phyloP scores from a whole-genome alignment of 306 rosid genomes.

The Acacia crassicarpa region DNA sequence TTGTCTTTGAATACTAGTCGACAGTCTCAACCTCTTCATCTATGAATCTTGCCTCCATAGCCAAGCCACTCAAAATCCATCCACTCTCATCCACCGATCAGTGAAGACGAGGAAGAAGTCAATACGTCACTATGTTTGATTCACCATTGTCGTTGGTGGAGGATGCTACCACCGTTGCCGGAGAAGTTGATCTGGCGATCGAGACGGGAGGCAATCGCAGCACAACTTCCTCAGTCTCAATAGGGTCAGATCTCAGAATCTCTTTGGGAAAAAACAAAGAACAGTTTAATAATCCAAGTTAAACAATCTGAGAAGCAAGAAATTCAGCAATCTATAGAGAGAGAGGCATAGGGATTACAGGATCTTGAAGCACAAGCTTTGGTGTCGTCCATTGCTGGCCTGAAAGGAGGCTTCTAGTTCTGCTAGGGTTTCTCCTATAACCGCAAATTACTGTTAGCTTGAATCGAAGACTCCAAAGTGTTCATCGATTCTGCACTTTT shows the following conservation, averaged over 20 bases:
- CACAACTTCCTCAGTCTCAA: constrained; percentile 88
- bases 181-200: constrained; percentile 26
- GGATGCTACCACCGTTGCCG: not conserved
- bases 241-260: constrained; percentile 86
- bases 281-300: not conserved
- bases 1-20: no score
- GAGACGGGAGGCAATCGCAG: constrained; percentile 70
- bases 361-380: constrained; percentile 91
- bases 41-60: no score
- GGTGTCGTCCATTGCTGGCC: constrained; percentile 84
- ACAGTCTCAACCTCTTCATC: no score
- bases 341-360: constrained; percentile 42
- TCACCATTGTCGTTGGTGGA: no score
- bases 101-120: no score
- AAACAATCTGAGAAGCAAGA: not conserved
- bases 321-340: not conserved
- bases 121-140: no score
- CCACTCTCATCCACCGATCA: no score
- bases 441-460: constrained; percentile 26
- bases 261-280: constrained; percentile 18
- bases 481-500: constrained; percentile 38
- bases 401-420: constrained; percentile 60
- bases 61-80: no score
- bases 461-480: constrained; percentile 39
- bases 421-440: constrained; percentile 21